A percentile compares a stretch with the other conserved stretches of the same genome.
Conservation (phyloP, 257 asterid genomes). For the Nicotiana undulata region DNA sequence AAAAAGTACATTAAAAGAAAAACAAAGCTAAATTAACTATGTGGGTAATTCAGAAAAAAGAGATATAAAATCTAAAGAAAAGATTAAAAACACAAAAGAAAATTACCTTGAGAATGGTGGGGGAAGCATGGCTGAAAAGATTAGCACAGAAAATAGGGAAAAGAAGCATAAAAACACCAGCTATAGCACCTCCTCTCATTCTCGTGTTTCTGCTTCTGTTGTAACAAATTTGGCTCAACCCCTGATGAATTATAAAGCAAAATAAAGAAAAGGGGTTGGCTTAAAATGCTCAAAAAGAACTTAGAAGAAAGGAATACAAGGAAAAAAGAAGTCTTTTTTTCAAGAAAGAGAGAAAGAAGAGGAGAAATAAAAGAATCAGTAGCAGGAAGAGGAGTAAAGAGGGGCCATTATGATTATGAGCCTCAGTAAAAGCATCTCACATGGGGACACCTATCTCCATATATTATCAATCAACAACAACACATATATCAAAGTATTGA, state of each 20-base stretch:
- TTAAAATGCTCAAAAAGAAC: neutral
- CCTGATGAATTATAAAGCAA: neutral
- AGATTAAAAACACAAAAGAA: neutral
- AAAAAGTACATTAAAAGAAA: neutral
- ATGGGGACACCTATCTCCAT: constrained; percentile 29
- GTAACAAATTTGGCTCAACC: neutral
- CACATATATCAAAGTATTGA: neutral
- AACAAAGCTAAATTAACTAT: constrained; percentile 1
- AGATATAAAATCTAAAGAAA: neutral
- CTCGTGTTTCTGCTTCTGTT: neutral
- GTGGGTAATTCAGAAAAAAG: neutral
- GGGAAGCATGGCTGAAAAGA: constrained; percentile 61
- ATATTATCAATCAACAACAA: neutral
- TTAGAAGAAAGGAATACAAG: neutral
- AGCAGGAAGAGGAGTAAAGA: constrained; percentile 29
- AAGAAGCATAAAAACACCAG: constrained; percentile 58
- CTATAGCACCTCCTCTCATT: constrained; percentile 67
- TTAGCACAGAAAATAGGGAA: constrained; percentile 47
- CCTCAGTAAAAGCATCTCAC: constrained; percentile 70
- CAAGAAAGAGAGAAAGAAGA: neutral
- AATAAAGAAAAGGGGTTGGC: constrained; percentile 5
- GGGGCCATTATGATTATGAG: constrained; percentile 46
- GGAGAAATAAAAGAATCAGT: constrained; percentile 6
- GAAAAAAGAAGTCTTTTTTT: neutral
- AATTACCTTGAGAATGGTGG: constrained; percentile 60